phyloP scores from a whole-genome alignment of 352 stramenopile genomes.

The Phytophthora pinifolia region DNA sequence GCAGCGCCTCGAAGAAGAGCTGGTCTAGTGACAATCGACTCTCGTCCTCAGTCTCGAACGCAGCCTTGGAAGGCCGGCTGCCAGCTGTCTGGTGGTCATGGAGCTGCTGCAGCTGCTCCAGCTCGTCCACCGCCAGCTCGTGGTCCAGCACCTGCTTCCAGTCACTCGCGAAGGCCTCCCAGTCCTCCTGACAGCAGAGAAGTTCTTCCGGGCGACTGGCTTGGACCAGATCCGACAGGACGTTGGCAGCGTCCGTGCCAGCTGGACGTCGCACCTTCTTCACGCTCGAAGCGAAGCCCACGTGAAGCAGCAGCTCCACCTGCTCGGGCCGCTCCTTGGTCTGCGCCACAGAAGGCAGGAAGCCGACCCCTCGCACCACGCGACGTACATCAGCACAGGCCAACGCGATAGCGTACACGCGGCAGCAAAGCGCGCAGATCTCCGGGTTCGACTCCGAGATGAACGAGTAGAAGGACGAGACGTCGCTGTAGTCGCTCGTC shows the following conservation, averaged over 20 bases:
- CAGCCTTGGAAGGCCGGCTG: constrained; percentile 16
- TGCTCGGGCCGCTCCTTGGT: constrained; percentile 45
- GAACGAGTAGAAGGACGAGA: constrained; percentile 87
- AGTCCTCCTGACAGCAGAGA: constrained; percentile 54
- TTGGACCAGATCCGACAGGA: constrained; percentile 28
- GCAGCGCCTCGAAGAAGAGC: constrained; percentile 37
- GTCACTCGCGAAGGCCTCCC: constrained; percentile 56
- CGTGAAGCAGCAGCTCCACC: constrained; percentile 64
- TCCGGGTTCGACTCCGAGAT: constrained; percentile 79
- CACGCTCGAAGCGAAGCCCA: constrained; percentile 66
- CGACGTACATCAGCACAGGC: constrained; percentile 54
- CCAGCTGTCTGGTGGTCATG: constrained; percentile 8
- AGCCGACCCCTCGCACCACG: constrained; percentile 62
- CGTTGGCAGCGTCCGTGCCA: not conserved
- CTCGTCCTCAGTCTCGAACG: constrained; percentile 3
- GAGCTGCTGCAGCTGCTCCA: constrained; percentile 42
- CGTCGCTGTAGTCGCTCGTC: constrained; percentile 73
- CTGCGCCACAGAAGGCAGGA: constrained; percentile 52
- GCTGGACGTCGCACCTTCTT: constrained; percentile 24
- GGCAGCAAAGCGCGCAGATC: constrained; percentile 78
- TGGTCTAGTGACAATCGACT: constrained; percentile 22
- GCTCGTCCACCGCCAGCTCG: constrained; percentile 59
- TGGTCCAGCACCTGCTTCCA: constrained; percentile 55
- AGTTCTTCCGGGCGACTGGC: constrained; percentile 38
- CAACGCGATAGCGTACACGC: constrained; percentile 70